Evolutionary conservation across 2,329 filamentous ascomycete genomes (phyloP).

Genomic region (Colletotrichum navitas): DNA sequence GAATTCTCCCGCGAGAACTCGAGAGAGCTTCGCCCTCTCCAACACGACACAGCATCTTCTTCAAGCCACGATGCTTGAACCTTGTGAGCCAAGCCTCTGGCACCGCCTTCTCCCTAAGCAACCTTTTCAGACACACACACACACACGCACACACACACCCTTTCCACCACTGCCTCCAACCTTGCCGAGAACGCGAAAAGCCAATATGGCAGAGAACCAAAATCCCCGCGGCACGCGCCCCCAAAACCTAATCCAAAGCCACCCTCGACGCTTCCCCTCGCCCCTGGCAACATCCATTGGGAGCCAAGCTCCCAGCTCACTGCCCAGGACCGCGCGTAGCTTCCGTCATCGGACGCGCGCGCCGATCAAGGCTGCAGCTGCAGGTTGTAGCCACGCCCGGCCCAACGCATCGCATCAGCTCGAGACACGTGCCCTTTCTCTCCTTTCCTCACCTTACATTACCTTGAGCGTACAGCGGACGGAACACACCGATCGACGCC

Average conservation of each 20-base stretch:
- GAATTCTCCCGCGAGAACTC: background rate
- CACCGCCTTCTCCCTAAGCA: background rate
- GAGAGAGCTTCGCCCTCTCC: background rate
- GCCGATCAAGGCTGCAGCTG: slow-evolving; percentile 10
- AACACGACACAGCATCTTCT: background rate
- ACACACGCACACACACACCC: background rate
- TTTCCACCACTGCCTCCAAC: background rate
- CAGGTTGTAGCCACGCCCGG: background rate
- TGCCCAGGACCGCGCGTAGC: background rate
- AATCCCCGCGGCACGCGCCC: background rate
- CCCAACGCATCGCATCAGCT: background rate
- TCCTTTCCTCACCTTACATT: background rate
- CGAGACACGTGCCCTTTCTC: background rate
- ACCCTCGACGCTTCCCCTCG: background rate
- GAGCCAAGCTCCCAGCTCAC: background rate
- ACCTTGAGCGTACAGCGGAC: background rate
- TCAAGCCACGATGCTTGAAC: background rate
- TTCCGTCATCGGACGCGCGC: slow-evolving; percentile 10
- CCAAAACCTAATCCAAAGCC: background rate
- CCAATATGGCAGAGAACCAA: background rate
- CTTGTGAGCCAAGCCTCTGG: background rate
- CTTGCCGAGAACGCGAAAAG: background rate
- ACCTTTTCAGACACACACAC: background rate
- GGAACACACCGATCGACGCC: background rate
- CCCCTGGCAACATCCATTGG: too few relatives aligned